Percentiles rank a stretch among this genome's conserved stretches.
phyloP scores from a whole-genome alignment of 768 basidiomycete genomes.

The Boletus rubescentipes region DNA sequence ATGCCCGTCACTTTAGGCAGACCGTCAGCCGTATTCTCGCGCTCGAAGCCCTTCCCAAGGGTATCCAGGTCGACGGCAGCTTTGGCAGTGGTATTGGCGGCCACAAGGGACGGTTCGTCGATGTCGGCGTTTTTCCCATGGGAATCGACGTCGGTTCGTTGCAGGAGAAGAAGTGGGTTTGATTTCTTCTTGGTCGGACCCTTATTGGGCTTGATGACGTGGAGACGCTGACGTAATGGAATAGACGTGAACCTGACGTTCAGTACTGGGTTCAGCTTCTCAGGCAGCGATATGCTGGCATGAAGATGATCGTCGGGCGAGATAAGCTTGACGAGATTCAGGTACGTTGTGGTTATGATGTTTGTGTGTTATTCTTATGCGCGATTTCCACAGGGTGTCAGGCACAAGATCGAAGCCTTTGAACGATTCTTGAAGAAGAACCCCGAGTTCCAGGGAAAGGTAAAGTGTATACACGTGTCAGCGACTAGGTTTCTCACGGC shows the following conservation, averaged over 20 bases:
- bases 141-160: constrained; percentile 78
- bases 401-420: constrained; percentile 82
- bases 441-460: constrained; percentile 79
- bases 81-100: constrained; percentile 2
- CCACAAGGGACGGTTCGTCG: constrained; percentile 60
- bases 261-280: constrained; percentile 78
- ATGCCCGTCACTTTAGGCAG: constrained; percentile 82
- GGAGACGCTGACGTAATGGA: constrained; percentile 9
- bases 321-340: constrained; percentile 90
- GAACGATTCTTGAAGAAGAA: constrained; percentile 77
- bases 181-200: constrained; percentile 4
- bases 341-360: constrained; percentile 29
- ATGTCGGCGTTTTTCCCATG: constrained; percentile 89
- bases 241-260: constrained; percentile 72
- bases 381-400: constrained; percentile 51
- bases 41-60: constrained; percentile 80
- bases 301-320: constrained; percentile 84
- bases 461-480: constrained; percentile 17
- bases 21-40: constrained; percentile 79
- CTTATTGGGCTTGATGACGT: background rate
- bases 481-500: background rate
- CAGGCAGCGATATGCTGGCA: constrained; percentile 79
- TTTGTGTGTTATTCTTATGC: background rate
- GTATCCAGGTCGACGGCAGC: constrained; percentile 58
- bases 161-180: constrained; percentile 59